Evolutionary conservation across 495 filamentous ascomycete genomes (phyloP).

Genomic region (Daldinia caldariorum): DNA sequence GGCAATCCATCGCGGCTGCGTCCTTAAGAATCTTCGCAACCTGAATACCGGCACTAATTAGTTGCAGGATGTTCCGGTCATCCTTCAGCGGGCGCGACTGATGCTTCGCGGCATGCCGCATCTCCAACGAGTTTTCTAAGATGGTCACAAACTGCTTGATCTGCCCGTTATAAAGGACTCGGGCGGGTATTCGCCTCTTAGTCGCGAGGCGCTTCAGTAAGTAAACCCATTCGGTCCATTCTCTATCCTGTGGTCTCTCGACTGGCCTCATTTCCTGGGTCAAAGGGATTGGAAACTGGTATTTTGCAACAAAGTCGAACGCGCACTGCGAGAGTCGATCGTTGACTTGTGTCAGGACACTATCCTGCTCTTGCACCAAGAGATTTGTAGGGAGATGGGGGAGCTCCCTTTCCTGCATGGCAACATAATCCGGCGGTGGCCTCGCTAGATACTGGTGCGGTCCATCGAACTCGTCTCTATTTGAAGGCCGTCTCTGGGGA

Average conservation of each 20-base stretch:
- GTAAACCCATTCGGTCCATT: slow-evolving; percentile 94
- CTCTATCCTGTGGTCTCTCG: slow-evolving; percentile 78
- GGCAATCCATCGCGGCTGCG: slow-evolving; percentile 78
- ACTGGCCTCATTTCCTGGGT: slow-evolving; percentile 82
- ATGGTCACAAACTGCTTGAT: slow-evolving; percentile 89
- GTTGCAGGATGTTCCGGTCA: slow-evolving; percentile 86
- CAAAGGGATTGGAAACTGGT: slow-evolving; percentile 86
- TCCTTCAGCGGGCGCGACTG: slow-evolving; percentile 86
- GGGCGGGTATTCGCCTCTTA: slow-evolving; percentile 82
- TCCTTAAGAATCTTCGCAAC: slow-evolving; percentile 88
- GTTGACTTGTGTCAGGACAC: slow-evolving; percentile 80
- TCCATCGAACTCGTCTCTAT: slow-evolving; percentile 89
- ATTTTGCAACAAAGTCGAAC: slow-evolving; percentile 89
- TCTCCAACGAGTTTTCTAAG: slow-evolving; percentile 83
- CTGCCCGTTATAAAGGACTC: slow-evolving; percentile 85
- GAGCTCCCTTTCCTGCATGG: slow-evolving; percentile 78
- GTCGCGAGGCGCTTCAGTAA: slow-evolving; percentile 86
- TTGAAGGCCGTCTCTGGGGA: slow-evolving; percentile 76
- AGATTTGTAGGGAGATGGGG: slow-evolving; percentile 85
- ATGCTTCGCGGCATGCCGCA: slow-evolving; percentile 85
- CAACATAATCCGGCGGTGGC: slow-evolving; percentile 70
- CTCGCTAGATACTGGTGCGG: slow-evolving; percentile 80
- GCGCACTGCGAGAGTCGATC: slow-evolving; percentile 84
- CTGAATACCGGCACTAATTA: slow-evolving; percentile 85
- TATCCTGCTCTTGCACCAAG: slow-evolving; percentile 83